These are phyloP conservation scores for Suillus occidentalis DNA, from an alignment of 768 basidiomycete species.

Conservation along the genomic window DNA sequence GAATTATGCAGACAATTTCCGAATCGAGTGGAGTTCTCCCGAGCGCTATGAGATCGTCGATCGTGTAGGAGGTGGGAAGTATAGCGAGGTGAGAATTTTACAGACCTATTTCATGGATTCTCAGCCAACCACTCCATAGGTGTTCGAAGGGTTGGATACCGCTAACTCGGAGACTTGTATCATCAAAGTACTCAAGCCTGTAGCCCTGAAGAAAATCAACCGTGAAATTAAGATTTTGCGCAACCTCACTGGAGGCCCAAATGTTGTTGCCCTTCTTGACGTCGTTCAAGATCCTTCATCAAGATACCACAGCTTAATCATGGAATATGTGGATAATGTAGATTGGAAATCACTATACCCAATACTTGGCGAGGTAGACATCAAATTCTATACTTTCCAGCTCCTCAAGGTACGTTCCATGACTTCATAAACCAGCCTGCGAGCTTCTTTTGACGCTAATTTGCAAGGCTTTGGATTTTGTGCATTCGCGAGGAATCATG, in stretches of 20 bases:
- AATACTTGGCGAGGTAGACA: constrained; percentile 59
- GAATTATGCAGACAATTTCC: constrained; percentile 47
- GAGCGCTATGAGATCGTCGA: constrained; percentile 67
- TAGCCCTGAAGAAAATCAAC: constrained; percentile 66
- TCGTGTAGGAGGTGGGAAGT: constrained; percentile 65
- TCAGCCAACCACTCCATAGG: constrained; percentile 30
- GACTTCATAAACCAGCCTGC: background rate
- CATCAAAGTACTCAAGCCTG: constrained; percentile 75
- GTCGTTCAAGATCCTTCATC: constrained; percentile 65
- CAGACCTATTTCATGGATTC: background rate
- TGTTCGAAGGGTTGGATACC: constrained; percentile 61
- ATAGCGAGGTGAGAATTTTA: constrained; percentile 51
- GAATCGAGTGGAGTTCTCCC: constrained; percentile 63
- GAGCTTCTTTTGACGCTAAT: constrained; percentile 7
- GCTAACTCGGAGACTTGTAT: constrained; percentile 54
- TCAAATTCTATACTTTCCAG: constrained; percentile 68
- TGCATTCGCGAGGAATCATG: constrained; percentile 72
- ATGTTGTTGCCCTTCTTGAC: constrained; percentile 64
- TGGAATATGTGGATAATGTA: constrained; percentile 66
- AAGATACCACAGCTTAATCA: constrained; percentile 64
- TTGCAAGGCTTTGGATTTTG: constrained; percentile 59
- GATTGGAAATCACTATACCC: constrained; percentile 65
- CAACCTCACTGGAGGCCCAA: constrained; percentile 70
- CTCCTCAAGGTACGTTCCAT: constrained; percentile 47
- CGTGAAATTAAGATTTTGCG: constrained; percentile 74